Base-by-base conservation (phyloP, 1,284 basidiomycete genomes). In the Apiotrichum domesticum region DNA sequence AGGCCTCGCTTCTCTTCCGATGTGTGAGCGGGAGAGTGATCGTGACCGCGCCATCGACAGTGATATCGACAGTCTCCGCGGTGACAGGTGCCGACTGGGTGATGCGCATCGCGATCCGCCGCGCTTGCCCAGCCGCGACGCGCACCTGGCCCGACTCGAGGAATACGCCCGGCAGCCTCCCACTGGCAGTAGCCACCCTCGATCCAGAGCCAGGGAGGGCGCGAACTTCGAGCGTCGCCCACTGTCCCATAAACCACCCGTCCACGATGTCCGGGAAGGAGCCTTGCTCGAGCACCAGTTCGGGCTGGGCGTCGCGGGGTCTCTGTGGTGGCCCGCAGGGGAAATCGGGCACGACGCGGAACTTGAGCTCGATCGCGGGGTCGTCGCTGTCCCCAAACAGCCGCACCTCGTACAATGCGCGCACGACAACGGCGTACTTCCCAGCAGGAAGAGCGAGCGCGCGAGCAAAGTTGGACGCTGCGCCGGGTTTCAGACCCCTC, bases 351-450 rank as follows among this genome's bases (percentile, higher is more conserved):
- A 57, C 57, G 9, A 65, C 51, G 2, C 47, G 54, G 11, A 71
- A n/a, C 21, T 63, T 63, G 41, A 72, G 43, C 8, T 60, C 59
- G 41, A 75, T 73, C 3, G 45, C 54, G 1, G 71, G 71, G 21
- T 62, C 47, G 13, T 55, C 48, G 2, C 72, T 71, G 59, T 74
- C 74, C 2, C 73, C 73, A 62, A 74, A 76, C 66, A 74, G 65
- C 33, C 74, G 59, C 35, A 71, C 66, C 54, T 76, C 74, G 58
- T 76, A 76, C 43, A 67, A 48, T 2, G 66, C 72, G 41, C 71
- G 55, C 7, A 71, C 65, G 41, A 76, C 57, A 4, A 74, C 14
- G 5, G 55, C 55, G 51, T 76, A 73, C 29, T 64, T 43, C 4
- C 74, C 74, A 0, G 71, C 64, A 1, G 7, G 11, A 3, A 75